Percentiles rank a stretch among this genome's conserved stretches.
Conservation (phyloP, 1,284 basidiomycete species). For the Meira miltonrushii region DNA sequence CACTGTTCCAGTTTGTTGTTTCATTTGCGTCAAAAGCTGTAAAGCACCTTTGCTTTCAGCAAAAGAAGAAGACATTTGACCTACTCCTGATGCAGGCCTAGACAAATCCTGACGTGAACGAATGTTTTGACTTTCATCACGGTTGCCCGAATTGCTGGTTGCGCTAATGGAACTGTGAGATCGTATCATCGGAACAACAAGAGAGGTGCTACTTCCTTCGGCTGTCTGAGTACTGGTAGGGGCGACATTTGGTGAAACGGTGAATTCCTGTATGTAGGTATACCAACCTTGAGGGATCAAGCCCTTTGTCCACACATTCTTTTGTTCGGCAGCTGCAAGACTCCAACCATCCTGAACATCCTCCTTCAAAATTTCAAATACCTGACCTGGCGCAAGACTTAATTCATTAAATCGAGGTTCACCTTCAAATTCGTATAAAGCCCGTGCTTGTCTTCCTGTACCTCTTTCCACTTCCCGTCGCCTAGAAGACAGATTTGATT, state of each 20-base stretch:
- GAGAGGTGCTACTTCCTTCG: neutral
- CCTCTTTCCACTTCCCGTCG: neutral
- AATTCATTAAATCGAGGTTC: constrained; percentile 41
- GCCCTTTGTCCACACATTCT: constrained; percentile 13
- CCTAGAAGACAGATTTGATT: neutral
- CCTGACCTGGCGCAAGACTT: constrained; percentile 26
- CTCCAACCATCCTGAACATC: constrained; percentile 39
- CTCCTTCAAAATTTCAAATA: constrained; percentile 38
- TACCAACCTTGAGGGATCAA: constrained; percentile 41
- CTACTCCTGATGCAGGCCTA: neutral
- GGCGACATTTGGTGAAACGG: constrained; percentile 17
- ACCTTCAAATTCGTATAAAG: constrained; percentile 37
- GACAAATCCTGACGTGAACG: neutral
- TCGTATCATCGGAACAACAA: neutral
- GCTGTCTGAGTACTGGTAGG: neutral
- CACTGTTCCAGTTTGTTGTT: neutral
- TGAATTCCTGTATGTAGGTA: constrained; percentile 22
- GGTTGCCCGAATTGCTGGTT: neutral
- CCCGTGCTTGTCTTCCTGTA: constrained; percentile 27
- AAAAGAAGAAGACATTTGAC: neutral
- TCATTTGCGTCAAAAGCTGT: neutral
- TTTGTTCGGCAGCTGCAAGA: constrained; percentile 18
- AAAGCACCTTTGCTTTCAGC: neutral
- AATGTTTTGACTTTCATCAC: neutral
- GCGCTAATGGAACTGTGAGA: too few species aligned